Percentiles rank a stretch among this genome's conserved stretches.
phyloP scores from a whole-genome alignment of 441 rosid genomes.

The Pelargonium myrrhifolium region DNA sequence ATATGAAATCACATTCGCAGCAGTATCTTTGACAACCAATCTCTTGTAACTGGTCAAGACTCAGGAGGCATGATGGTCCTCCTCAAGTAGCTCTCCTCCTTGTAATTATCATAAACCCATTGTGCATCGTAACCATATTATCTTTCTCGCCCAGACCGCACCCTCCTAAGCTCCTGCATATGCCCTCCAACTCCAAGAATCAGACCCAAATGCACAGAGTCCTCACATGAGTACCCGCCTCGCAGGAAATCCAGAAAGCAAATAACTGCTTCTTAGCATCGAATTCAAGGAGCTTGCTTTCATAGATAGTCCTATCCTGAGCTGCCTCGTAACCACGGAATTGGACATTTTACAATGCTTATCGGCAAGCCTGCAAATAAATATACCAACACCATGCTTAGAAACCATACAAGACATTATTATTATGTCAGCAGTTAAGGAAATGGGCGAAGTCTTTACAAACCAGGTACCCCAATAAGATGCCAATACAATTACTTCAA shows the following conservation, averaged over 20 bases:
- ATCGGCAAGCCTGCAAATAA: too few species aligned
- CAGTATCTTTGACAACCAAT: slow-evolving; percentile 79
- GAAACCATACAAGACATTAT: too few species aligned
- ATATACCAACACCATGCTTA: too few species aligned
- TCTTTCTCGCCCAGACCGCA: slow-evolving; percentile 84
- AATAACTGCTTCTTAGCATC: slow-evolving; percentile 72
- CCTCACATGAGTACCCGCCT: slow-evolving; percentile 91
- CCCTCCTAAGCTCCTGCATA: slow-evolving; percentile 94
- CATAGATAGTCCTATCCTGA: slow-evolving; percentile 82
- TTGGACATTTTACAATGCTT: too few species aligned
- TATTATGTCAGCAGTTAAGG: too few species aligned
- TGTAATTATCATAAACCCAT: slow-evolving; percentile 53
- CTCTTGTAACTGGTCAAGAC: slow-evolving; percentile 87
- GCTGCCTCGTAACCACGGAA: slow-evolving; percentile 88
- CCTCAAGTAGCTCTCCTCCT: slow-evolving; percentile 70
- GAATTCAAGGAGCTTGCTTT: slow-evolving; percentile 80
- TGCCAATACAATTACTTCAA: too few species aligned
- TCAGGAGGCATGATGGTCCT: slow-evolving; percentile 87
- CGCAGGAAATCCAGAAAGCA: slow-evolving; percentile 93
- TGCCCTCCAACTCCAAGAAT: slow-evolving; percentile 86
- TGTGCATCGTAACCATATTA: slow-evolving; percentile 94
- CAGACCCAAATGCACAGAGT: slow-evolving; percentile 88
- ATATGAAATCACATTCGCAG: slow-evolving; percentile 84
- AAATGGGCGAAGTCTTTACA: too few species aligned
- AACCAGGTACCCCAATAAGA: too few species aligned